Evolutionary conservation across 768 basidiomycete genomes (phyloP), one percentile per base, ranked within the genome.

Genomic region (Pisolithus sp.): DNA sequence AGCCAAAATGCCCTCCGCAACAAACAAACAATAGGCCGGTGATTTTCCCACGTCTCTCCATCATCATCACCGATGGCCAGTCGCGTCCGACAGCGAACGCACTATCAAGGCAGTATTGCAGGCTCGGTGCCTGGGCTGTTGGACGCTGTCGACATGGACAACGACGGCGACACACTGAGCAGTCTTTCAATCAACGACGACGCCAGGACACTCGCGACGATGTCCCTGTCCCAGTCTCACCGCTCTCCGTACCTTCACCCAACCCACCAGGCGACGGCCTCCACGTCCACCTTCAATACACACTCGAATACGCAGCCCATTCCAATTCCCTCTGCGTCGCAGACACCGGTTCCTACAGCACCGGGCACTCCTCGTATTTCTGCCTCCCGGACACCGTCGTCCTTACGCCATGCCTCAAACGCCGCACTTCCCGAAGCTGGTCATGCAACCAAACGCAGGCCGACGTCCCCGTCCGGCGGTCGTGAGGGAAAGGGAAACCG

Each of bases 181-280:
- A 55, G 28, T 40, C n/a, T 47, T 1, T 57, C 61, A 15, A n/a
- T 41, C 12, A 46, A 54, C 20, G 49, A 51, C 38, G 53, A 54
- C 43, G 26, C 45, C 10, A 42, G 39, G 10, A 31, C 46, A 30
- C 46, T 46, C 53, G 40, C 41, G 57, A 64, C 38, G 56, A 57
- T 40, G 1, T 30, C 37, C 56, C 26, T 9, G 38, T 17, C 37
- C 5, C 12, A 17, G 15, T 50, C 26, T 20, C 24, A 15, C 31
- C 57, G 55, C 49, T 68, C 68, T 28, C 67, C 67, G 8, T 70
- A 70, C 56, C 59, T 64, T 46, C 64, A 68, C 53, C 57, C 63
- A 30, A 53, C 64, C 38, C 49, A 49, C 43, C 54, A 52, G 23
- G 57, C 61, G 18, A 51, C 59, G 7, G 58, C 61, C 34, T 66